Evolutionary conservation across 2,329 filamentous ascomycete species (phyloP).

Genomic region (Parafenestella ontariensis): DNA sequence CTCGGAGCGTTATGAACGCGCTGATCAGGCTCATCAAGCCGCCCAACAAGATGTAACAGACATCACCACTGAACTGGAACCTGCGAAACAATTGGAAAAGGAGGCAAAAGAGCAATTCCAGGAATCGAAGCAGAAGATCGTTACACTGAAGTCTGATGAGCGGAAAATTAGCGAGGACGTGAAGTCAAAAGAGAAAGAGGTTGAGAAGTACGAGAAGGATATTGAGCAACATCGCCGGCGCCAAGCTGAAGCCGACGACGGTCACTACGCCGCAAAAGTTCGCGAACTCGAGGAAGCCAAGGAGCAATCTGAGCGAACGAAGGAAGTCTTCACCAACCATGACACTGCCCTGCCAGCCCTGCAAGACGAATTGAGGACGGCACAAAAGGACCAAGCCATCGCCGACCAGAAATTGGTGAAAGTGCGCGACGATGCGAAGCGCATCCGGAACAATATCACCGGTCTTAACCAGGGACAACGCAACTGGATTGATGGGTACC

Average conservation of each 20-base stretch:
- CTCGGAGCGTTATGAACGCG: conserved; percentile 52
- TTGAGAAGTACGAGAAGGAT: conserved; percentile 52
- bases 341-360: conserved; percentile 44
- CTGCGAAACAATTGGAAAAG: conserved; percentile 59
- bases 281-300: conserved; percentile 67
- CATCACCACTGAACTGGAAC: conserved; percentile 47
- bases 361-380: conserved; percentile 44
- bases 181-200: conserved; percentile 57
- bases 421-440: conserved; percentile 58
- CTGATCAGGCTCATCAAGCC: conserved; percentile 49
- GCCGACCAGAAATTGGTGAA: conserved; percentile 37
- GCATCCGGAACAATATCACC: conserved; percentile 60
- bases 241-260: conserved; percentile 70
- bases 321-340: conserved; percentile 52
- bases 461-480: conserved; percentile 63
- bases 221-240: conserved; percentile 65
- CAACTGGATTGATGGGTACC: conserved; percentile 70
- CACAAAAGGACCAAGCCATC: conserved; percentile 26
- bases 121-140: not conserved
- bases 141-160: conserved; percentile 62
- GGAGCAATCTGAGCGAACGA: conserved; percentile 56
- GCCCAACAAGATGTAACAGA: conserved; percentile 45
- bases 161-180: conserved; percentile 68
- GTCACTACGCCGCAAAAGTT: conserved; percentile 68
- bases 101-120: conserved; percentile 60